Evolutionary conservation across 1,139 yeast genomes (phyloP).

Genomic region (Citeromyces siamensis): DNA sequence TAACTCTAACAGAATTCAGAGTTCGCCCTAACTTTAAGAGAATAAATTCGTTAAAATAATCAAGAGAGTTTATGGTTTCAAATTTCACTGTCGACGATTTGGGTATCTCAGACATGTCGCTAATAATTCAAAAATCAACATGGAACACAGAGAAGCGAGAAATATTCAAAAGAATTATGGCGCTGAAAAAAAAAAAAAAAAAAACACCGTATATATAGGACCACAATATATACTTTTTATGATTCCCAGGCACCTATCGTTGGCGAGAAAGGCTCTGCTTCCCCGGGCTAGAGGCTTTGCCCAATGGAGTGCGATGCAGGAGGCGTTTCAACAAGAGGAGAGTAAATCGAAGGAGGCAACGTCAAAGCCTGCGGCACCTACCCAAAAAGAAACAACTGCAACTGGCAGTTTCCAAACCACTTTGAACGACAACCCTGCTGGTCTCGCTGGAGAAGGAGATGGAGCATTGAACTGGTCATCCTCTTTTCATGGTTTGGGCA

Average conservation of each 20-base stretch:
- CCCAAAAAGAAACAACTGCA: constrained; percentile 3
- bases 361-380: constrained; percentile 2
- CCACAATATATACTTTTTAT: not conserved
- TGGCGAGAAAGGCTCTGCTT: not conserved
- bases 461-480: constrained; percentile 48
- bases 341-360: constrained; percentile 4
- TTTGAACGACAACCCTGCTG: constrained; percentile 6
- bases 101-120: too few species aligned
- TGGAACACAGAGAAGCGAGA: too few species aligned
- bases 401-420: constrained; percentile 4
- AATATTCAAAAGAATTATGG: too few species aligned
- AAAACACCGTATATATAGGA: not conserved
- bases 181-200: not conserved
- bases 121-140: too few species aligned
- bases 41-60: too few species aligned
- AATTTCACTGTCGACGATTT: too few species aligned
- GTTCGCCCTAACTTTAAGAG: too few species aligned
- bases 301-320: constrained; percentile 16
- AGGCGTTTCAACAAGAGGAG: constrained; percentile 9
- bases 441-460: not conserved
- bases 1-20: too few species aligned
- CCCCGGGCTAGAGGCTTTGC: constrained; percentile 5
- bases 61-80: too few species aligned
- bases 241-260: not conserved
- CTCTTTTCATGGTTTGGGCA: constrained; percentile 76